Base-by-base conservation (phyloP, 192 early-diverging fungal species). In the Coemansia sp. region DNA sequence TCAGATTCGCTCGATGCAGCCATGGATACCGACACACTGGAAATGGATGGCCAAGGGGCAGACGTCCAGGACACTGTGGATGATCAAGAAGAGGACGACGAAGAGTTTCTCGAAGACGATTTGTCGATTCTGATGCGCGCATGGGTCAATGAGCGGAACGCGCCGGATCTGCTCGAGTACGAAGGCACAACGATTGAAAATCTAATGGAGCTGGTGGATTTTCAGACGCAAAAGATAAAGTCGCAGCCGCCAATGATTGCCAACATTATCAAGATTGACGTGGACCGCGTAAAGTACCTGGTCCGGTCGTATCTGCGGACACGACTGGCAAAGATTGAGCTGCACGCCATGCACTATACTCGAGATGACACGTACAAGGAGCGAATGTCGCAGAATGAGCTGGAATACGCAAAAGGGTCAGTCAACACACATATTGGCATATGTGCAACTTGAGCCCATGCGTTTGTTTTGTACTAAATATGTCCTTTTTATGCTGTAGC, bases 301-400 rank as follows among this genome's bases (percentile, higher is more conserved):
- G 73, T 81, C 2, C 60, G 78, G 19, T 81, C 78, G 66, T 81
- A 81, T 72, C 55, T 81, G 59, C 57, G 78, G 14, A 57, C 78
- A 15, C 39, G 78, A 22, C 59, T 81, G 12, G 37, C 32, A 3
- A 81, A 81, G 51, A 71, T 81, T 4, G 78, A 81, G 19, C 43
- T 52, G 5, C 62, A 71, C 29, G 72, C 72, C 1, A 41, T 27
- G 12, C 62, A 72, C 56, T 81, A 81, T 56, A 37, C 57, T 32
- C 23, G 39, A 5, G 61, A 67, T 6, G 29, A 62, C 17, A 32
- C 47, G 39, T 75, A 80, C 54, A 55, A 66, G 4, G 70, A 49
- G 11, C 56, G 78, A 6, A 6, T 81, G 59, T 71, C 78, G 9
- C 78, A 75, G 45, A 58, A 38, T 17, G 78, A 81, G 39, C 56